These are phyloP conservation scores for Carex sylvatica DNA, from an alignment of 202 grass and related monocot genomes.

Conservation along the genomic window DNA sequence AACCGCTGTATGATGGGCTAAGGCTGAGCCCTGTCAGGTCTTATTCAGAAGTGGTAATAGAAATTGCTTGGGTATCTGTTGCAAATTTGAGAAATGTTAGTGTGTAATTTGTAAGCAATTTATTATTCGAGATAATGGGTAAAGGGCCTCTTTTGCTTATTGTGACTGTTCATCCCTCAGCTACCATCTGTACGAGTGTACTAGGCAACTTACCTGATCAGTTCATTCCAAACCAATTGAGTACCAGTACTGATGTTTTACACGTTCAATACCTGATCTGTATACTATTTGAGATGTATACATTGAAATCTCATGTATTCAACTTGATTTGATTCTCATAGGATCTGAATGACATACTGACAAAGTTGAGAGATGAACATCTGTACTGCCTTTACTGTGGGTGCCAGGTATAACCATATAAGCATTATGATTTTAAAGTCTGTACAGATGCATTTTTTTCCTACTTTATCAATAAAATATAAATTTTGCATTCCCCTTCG, in stretches of 20 bases:
- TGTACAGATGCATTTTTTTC: not conserved
- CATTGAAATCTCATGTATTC: not conserved
- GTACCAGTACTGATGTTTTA: not conserved
- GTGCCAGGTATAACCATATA: slow-evolving; percentile 49
- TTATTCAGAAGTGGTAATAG: not conserved
- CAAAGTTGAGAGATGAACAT: slow-evolving; percentile 61
- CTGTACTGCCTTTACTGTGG: slow-evolving; percentile 85
- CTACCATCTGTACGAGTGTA: not conserved
- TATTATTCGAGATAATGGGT: not conserved
- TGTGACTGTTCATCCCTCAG: not conserved
- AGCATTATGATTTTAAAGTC: not conserved
- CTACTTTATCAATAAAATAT: not conserved
- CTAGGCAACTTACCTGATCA: not conserved
- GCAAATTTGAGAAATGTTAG: not conserved
- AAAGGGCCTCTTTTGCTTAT: not conserved
- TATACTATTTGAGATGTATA: not conserved
- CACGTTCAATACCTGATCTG: not conserved
- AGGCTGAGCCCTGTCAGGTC: not conserved
- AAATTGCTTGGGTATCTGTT: not conserved
- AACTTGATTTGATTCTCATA: slow-evolving; percentile 18
- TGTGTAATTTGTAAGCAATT: not conserved
- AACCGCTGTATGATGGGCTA: not conserved
- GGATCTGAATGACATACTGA: slow-evolving; percentile 69
- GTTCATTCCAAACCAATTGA: not conserved
- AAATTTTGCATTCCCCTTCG: not conserved